Evolutionary conservation across 2,329 filamentous ascomycete genomes (phyloP), one percentile per base, ranked within the genome.

Genomic region (Penicillium concentricum): DNA sequence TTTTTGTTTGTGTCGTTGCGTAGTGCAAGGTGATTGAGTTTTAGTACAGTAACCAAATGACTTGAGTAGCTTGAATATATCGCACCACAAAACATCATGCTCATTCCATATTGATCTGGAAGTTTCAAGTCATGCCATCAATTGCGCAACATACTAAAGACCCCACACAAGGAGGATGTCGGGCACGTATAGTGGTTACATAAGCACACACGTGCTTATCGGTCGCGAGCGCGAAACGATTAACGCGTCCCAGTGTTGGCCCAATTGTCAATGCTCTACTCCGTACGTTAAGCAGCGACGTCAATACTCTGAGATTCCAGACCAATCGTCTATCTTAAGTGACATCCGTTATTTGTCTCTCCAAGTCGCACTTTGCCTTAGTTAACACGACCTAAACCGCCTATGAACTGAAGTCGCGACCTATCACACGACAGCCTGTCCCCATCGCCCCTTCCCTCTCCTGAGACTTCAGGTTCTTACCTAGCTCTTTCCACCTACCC

Each of bases 131-230:
- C 12, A 34, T 34, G 9, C 44, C 30, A 22, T 46, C 16, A 12
- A 20, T 45, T 22, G 28, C 22, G 20, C 39, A 24, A 7, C 6
- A 26, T 8, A 30, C 12, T 37, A 2, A 12, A 52, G 13, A 10
- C 39, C 28, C 39, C 39, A 45, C 32, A 20, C 16, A 28, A 37
- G 12, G 20, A 4, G 4, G 12, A 26, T 7, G 8, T n/a, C 13
- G 35, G 16, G 28, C 22, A 37, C 35, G 1, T n/a, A 37, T 20
- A 22, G 12, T 41, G 22, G 30, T 59, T 58, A 62, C 44, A 34
- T 65, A 61, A 62, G 18, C 43, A 10, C 46, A 49, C 60, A 63
- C 60, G 61, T 64, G 58, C 58, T 64, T 63, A 65, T 65, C 61
- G 57, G 55, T 60, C 63, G 63, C 63, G 63, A 49, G 53, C 63